Evolutionary conservation across 1,284 basidiomycete species (phyloP).

Genomic region (Naganishia liquefaciens): DNA sequence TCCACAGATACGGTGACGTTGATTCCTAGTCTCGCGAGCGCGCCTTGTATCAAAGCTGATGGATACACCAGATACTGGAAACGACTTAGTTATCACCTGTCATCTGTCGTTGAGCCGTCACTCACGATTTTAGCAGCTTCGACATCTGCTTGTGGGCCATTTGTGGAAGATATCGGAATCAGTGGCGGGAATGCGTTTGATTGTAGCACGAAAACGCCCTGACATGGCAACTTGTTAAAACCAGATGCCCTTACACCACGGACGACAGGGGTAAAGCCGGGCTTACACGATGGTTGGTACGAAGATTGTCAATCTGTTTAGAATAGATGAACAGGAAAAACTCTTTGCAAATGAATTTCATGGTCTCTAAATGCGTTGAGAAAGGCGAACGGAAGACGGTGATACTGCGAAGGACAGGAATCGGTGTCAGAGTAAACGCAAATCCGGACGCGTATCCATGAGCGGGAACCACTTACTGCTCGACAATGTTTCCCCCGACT

Average conservation of each 20-base stretch:
- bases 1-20: conserved; percentile 73
- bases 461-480: conserved; percentile 62
- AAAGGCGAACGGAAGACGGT: conserved; percentile 57
- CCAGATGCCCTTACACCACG: not conserved
- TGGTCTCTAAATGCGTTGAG: conserved; percentile 78
- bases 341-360: conserved; percentile 96
- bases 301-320: conserved; percentile 91
- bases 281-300: conserved; percentile 85
- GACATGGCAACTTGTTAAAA: not conserved
- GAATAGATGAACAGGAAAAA: conserved; percentile 57
- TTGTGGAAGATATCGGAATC: conserved; percentile 71
- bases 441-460: not conserved
- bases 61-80: conserved; percentile 73
- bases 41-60: conserved; percentile 78
- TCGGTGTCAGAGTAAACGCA: not conserved
- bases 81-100: conserved; percentile 2
- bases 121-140: conserved; percentile 69
- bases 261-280: conserved; percentile 37
- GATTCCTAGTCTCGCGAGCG: conserved; percentile 73
- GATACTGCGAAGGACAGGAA: not conserved
- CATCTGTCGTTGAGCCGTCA: too few species aligned
- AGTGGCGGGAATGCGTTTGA: conserved; percentile 87
- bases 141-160: conserved; percentile 72
- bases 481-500: conserved; percentile 80
- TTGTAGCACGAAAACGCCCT: conserved; percentile 93